These are phyloP conservation scores for Cnidoscolus chayamansa DNA, from an alignment of 441 rosid genomes.

Conservation along the genomic window DNA sequence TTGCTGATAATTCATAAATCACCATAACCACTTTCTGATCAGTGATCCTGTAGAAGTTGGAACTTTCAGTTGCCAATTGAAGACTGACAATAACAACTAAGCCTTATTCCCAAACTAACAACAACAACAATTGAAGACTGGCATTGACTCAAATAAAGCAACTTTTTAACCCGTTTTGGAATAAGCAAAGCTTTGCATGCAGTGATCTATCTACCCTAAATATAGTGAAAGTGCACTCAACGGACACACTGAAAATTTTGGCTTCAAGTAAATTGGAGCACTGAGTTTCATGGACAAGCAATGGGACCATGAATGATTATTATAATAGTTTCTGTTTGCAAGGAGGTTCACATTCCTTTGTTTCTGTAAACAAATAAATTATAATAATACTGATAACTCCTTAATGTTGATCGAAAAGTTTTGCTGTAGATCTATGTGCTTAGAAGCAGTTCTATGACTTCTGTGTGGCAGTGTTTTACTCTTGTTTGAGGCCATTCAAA, in stretches of 20 bases:
- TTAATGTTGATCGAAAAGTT: background rate
- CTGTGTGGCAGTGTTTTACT: slow-evolving; percentile 2
- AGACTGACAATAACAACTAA: no score
- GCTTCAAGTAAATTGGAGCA: background rate
- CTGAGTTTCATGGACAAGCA: background rate
- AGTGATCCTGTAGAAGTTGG: background rate
- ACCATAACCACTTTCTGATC: background rate
- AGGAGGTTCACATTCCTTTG: background rate
- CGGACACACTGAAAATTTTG: background rate
- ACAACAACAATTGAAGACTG: background rate
- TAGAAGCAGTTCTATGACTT: background rate
- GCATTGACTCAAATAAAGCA: background rate
- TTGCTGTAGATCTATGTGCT: background rate
- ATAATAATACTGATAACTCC: background rate
- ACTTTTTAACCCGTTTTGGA: background rate
- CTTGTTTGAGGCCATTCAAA: background rate
- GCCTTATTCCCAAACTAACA: no score
- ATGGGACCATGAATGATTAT: background rate
- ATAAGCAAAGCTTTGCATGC: background rate
- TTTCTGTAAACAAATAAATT: background rate
- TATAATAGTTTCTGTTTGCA: background rate
- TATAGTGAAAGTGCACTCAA: background rate
- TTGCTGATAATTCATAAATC: background rate
- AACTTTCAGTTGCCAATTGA: background rate
- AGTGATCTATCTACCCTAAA: background rate